Base-by-base conservation (phyloP, 2,329 filamentous ascomycete genomes). In the Neofusicoccum kwambonambiense region DNA sequence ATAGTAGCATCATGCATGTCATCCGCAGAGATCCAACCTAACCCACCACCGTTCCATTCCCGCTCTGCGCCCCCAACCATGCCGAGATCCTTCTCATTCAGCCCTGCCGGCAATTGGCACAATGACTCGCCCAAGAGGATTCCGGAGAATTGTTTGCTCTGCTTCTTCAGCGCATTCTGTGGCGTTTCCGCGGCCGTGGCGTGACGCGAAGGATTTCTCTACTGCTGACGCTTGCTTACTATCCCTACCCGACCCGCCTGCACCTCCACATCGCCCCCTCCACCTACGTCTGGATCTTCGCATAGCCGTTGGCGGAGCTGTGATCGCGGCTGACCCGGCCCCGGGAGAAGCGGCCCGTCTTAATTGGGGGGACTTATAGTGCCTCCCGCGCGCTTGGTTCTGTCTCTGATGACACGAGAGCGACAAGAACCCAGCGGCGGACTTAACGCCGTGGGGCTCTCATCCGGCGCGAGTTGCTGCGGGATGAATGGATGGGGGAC, bases 161-260 rank as follows among this genome's bases (percentile, higher is more conserved):
- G n/a, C 22, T 34, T 34, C 27, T 31, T 5, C 4, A 5, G 4
- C 27, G 27, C 27, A 31, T 31, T 7, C 27, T 31, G 27, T 31
- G 27, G 27, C 27, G 27, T 3, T 39, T 39, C 37, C 22, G 17
- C 3, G 19, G 17, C 17, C 13, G 45, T 15, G 45, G 45, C 45
- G 45, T 49, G 45, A 17, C 22, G 45, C 15, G 52, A 22, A 44
- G 15, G 37, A 41, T 27, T 39, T 42, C 19, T 35, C 37, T 6
- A 31, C 37, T 19, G 56, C 56, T 60, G 41, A 60, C 56, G 15
- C n/a, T 6, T 60, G 56, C 56, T 60, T 60, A 60, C 56, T 60
- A 60, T 60, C 56, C 56, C 42, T 47, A n/a, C 27, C 39, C 12
- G 9, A 2, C 13, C 3, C 31, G 27, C 11, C 42, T n/a, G 27